Evolutionary conservation across 257 asterid genomes (phyloP), one percentile per base, ranked within the genome.

Genomic region (Scutellaria barbata): DNA sequence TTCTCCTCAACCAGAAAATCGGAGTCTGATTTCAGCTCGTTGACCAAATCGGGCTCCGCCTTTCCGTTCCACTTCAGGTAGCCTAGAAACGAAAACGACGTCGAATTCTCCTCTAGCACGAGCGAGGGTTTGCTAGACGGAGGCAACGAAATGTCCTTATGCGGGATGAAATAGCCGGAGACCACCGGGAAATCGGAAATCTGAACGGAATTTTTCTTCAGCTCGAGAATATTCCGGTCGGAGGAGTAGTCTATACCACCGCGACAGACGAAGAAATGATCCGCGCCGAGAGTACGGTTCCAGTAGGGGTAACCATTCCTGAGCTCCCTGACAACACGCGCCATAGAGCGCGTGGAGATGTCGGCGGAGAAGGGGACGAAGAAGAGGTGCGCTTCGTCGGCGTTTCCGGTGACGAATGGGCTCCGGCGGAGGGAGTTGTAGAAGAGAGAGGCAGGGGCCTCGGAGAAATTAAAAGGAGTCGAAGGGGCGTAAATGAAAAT

Each of bases 261-360:
- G 3, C 90, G 85, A 0, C 96, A 88, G 3, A 86, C 0, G 39
- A 86, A 89, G 83, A 95, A 88, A 51, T 95, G 96, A 71, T 95
- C 99, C 46, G 98, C 96, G 11, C 99, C 98, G n/a, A 95, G 89
- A 12, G 96, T 85, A 5, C 93, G 90, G 37, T 95, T 87, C 99
- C 99, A 95, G 74, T 74, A 89, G 42, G 96, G 92, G 52, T 50
- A 65, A 22, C n/a, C 60, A 55, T 41, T 74, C 46, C 98, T 70
- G 64, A 95, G 75, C 16, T 91, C 82, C 50, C 80, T 79, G 30
- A 95, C 79, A 1, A 88, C 71, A 37, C 96, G 98, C 51, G 81
- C 84, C 52, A 84, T 14, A 10, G 96, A 72, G 77, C 96, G 98
- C 68, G 78, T 68, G 80, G 98, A 68, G 67, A 80, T 56, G 66